A percentile compares a stretch with the other conserved stretches of the same genome.
phyloP scores from a whole-genome alignment of 2,329 filamentous ascomycete genomes.

The Metarhizium sp. region DNA sequence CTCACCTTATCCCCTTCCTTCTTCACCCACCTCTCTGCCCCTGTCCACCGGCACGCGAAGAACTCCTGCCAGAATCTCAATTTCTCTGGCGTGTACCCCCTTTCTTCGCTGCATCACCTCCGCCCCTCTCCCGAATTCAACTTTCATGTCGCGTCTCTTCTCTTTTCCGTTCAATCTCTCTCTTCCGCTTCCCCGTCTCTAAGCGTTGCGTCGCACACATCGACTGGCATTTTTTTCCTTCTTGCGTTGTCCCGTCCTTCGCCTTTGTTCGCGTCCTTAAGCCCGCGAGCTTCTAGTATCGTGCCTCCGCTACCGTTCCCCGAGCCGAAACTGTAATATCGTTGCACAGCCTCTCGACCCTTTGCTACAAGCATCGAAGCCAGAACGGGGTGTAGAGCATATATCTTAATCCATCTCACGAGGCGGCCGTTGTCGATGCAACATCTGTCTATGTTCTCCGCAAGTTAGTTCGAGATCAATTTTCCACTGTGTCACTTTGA shows the following conservation, averaged over 20 bases:
- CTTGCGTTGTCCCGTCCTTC: slow-evolving; percentile 9
- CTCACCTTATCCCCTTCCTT: slow-evolving; percentile 14
- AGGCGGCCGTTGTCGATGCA: not conserved
- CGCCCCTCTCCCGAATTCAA: slow-evolving; percentile 6
- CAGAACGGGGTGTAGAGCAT: not conserved
- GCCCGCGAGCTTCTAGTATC: slow-evolving; percentile 10
- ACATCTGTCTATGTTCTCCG: slow-evolving; percentile 20
- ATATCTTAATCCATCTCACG: not conserved
- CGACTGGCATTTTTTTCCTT: slow-evolving; percentile 12
- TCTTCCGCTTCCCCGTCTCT: slow-evolving; percentile 7
- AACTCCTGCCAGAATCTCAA: slow-evolving; percentile 9
- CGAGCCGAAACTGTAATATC: slow-evolving; percentile 19
- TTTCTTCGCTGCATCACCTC: slow-evolving; percentile 21
- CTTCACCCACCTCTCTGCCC: slow-evolving; percentile 15
- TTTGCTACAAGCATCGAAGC: not conserved
- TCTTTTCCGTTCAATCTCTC: slow-evolving; percentile 10
- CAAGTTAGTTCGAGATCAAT: slow-evolving; percentile 16
- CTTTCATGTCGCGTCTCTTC: slow-evolving; percentile 9
- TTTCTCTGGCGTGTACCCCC: slow-evolving; percentile 16
- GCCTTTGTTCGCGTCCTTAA: slow-evolving; percentile 13
- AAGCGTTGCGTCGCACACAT: slow-evolving; percentile 17
- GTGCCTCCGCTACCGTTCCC: slow-evolving; percentile 13
- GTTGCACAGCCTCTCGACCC: slow-evolving; percentile 2
- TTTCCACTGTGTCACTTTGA: slow-evolving; percentile 21
- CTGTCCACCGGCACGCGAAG: slow-evolving; percentile 12